Percentiles rank a stretch among this genome's conserved stretches.
phyloP scores from a whole-genome alignment of 257 asterid species.

The Nemophila menziesii region DNA sequence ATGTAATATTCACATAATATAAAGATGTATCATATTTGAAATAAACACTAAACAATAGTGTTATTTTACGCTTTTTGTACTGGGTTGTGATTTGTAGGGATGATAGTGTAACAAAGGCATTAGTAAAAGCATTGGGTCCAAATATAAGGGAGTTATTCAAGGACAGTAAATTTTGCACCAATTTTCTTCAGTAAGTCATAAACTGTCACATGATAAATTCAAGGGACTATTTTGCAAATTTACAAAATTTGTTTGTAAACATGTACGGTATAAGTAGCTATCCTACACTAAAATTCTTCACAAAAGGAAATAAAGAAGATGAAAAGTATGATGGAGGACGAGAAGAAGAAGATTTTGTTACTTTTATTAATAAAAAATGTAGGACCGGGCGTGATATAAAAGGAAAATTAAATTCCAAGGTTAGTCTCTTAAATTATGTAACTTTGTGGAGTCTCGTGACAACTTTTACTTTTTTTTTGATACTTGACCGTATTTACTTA shows the following conservation, averaged over 20 bases:
- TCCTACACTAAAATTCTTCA: slow-evolving; percentile 74
- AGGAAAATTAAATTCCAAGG: slow-evolving; percentile 62
- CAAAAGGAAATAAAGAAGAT: slow-evolving; percentile 84
- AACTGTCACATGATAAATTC: slow-evolving; percentile 1
- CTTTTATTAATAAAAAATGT: slow-evolving; percentile 71
- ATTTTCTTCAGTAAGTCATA: slow-evolving; percentile 62
- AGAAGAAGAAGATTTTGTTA: slow-evolving; percentile 52
- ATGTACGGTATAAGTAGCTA: slow-evolving; percentile 50
- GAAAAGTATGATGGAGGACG: slow-evolving; percentile 77
- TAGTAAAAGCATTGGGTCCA: slow-evolving; percentile 52
- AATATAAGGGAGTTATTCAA: slow-evolving; percentile 78
- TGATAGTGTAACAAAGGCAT: too few species aligned
- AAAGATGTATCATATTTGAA: too few species aligned
- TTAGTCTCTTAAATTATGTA: slow-evolving; percentile 18
- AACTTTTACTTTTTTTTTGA: slow-evolving; percentile 10
- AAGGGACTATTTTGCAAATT: too few species aligned
- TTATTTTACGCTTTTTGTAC: too few species aligned
- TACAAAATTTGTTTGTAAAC: slow-evolving; percentile 3
- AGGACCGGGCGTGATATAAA: too few species aligned
- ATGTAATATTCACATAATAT: too few species aligned
- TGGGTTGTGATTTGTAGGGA: too few species aligned
- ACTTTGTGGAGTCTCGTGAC: too few species aligned
- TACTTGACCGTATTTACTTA: slow-evolving; percentile 51
- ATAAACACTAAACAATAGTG: too few species aligned
- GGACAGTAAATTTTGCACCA: slow-evolving; percentile 64